Conservation (phyloP, 2,329 filamentous ascomycete genomes). For the Hypoxylon sp. region DNA sequence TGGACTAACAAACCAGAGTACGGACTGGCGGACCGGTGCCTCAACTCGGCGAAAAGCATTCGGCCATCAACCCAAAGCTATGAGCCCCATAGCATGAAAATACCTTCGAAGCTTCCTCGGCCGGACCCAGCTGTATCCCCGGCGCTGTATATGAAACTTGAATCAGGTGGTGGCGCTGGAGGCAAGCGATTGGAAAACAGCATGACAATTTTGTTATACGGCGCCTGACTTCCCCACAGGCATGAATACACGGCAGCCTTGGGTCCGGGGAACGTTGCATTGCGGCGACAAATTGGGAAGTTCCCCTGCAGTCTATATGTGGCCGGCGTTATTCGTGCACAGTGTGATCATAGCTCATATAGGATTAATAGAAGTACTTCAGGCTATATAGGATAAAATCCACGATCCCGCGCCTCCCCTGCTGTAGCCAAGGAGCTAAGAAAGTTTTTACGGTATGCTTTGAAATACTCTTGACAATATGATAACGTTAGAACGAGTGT, state of each 20-base stretch:
- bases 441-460: not conserved
- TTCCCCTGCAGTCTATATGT: constrained; percentile 21
- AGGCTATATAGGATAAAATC: constrained; percentile 50
- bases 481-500: not conserved
- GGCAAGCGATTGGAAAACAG: constrained; percentile 32
- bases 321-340: constrained; percentile 27
- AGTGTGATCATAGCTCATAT: constrained; percentile 32
- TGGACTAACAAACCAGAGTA: not conserved
- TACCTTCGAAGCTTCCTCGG: constrained; percentile 27
- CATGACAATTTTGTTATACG: constrained; percentile 9
- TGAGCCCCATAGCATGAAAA: constrained; percentile 11
- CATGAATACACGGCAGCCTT: constrained; percentile 29
- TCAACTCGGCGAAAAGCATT: constrained; percentile 20
- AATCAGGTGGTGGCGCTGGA: constrained; percentile 28
- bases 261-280: constrained; percentile 43
- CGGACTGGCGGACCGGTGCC: constrained; percentile 34
- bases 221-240: constrained; percentile 22
- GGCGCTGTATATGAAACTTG: constrained; percentile 24
- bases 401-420: constrained; percentile 20
- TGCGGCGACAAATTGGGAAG: constrained; percentile 19
- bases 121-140: constrained; percentile 19
- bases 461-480: not conserved
- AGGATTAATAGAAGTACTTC: constrained; percentile 34
- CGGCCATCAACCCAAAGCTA: constrained; percentile 11
- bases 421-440: not conserved